Evolutionary conservation across 768 basidiomycete species (phyloP).

Genomic region (Lactarius deliciosus): DNA sequence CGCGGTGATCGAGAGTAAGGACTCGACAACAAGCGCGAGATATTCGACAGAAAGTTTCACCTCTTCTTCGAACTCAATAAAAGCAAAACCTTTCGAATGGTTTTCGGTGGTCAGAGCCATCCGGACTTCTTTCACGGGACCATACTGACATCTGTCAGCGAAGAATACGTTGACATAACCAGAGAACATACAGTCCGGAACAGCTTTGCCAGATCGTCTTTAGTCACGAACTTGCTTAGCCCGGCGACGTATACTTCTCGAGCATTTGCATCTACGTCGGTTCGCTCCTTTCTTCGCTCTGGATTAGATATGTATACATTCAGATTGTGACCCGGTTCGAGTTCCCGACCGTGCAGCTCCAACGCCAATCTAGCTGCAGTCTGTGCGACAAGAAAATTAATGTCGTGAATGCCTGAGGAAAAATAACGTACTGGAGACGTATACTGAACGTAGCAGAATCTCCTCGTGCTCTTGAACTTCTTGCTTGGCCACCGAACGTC

Average conservation of each 20-base stretch:
- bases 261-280: conserved; percentile 81
- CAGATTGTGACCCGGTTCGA: conserved; percentile 65
- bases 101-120: conserved; percentile 72
- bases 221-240: conserved; percentile 72
- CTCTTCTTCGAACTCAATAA: conserved; percentile 86
- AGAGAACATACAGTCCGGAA: conserved; percentile 65
- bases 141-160: conserved; percentile 55
- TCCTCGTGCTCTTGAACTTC: conserved; percentile 85
- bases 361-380: conserved; percentile 70
- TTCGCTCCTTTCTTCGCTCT: conserved; percentile 82
- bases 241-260: conserved; percentile 88
- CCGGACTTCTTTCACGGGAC: conserved; percentile 76
- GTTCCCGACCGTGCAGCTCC: conserved; percentile 73
- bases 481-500: conserved; percentile 98
- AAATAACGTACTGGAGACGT: conserved; percentile 67
- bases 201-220: conserved; percentile 73
- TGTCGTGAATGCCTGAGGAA: background rate
- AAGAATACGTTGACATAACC: conserved; percentile 1
- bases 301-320: conserved; percentile 90
- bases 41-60: conserved; percentile 42
- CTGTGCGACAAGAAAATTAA: conserved; percentile 38
- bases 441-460: conserved; percentile 95
- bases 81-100: conserved; percentile 81
- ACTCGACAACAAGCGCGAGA: background rate
- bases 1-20: conserved; percentile 2